Evolutionary conservation across 495 filamentous ascomycete genomes (phyloP).

Genomic region (Thozetella sp.): DNA sequence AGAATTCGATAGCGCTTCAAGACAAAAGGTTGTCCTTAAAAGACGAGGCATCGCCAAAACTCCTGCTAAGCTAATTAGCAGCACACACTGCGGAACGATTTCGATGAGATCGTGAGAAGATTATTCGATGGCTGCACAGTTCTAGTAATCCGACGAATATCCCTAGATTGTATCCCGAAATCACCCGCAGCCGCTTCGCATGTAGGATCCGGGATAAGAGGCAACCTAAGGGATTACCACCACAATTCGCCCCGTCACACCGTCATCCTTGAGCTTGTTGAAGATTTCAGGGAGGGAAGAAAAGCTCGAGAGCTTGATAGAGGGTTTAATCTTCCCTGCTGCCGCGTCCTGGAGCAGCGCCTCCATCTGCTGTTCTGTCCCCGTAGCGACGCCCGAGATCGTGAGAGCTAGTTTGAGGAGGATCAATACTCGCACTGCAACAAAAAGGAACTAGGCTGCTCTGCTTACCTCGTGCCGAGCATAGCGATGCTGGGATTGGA

Average conservation of each 20-base stretch:
- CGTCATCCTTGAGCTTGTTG: not conserved
- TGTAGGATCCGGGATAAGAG: no score
- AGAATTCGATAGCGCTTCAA: no score
- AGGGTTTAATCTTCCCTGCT: not conserved
- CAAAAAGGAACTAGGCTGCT: not conserved
- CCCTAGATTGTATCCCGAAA: no score
- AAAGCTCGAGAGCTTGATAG: not conserved
- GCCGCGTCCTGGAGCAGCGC: constrained; percentile 3
- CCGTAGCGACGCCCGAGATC: not conserved
- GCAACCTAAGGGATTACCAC: constrained; percentile 6
- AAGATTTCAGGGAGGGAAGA: not conserved
- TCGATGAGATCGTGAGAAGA: no score
- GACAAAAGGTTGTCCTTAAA: no score
- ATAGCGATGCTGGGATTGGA: constrained; percentile 4
- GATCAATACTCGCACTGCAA: not conserved
- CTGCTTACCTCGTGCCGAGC: not conserved
- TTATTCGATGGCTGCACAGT: no score
- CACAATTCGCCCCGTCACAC: constrained; percentile 4
- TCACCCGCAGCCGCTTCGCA: no score
- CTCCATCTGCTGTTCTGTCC: constrained; percentile 2
- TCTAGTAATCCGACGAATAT: no score
- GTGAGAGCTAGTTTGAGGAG: constrained; percentile 2
- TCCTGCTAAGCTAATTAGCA: no score
- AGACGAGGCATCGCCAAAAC: no score
- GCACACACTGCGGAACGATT: no score